Evolutionary conservation across 2,329 filamentous ascomycete genomes (phyloP), one percentile per base, ranked within the genome.

Genomic region (Keithomyces neogunnii): DNA sequence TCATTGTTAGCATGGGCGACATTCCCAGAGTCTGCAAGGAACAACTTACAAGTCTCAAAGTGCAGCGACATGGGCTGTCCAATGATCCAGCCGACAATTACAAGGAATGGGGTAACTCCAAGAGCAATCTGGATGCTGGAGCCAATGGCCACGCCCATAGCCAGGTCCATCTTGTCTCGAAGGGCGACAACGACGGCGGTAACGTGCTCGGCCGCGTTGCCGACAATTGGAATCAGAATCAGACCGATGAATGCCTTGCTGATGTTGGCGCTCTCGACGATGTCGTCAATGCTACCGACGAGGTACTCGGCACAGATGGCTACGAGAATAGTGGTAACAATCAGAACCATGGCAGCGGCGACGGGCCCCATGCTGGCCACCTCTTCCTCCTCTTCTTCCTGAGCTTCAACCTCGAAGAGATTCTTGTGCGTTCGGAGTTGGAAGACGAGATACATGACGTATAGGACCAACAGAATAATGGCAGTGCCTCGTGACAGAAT

Each of bases 61-160:
- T 87, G 85, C 42, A 92, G 75, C 5, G 85, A 86, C 86, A 90
- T 89, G 29, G 81, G 77, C 56, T 81, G 72, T 50, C 77, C 77
- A 68, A 88, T 81, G 58, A 86, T 83, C 88, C 88, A 92, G 54
- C 87, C 88, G 38, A 91, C 75, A 57, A 92, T 82, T 50, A 92
- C 88, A 49, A 92, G 73, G 69, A 87, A 85, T 0, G 88, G 88
- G 1, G 88, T 91, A 46, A 92, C 87, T 44, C 90, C 82, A 45
- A 92, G 75, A 28, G 88, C 87, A 60, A 92, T 92, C 68, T 92
- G 88, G 64, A 92, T 84, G 66, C 85, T 88, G 53, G 85, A 89
- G 45, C 88, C 88, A 61, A 92, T 87, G 31, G 88, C 88, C 48
- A 92, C 87, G 42, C 86, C 85, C 73, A 92, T 88, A 32, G 88